Evolutionary conservation across 345 rosid genomes (phyloP), one percentile per base, ranked within the genome.

Genomic region (Eucalyptus curtisii): DNA sequence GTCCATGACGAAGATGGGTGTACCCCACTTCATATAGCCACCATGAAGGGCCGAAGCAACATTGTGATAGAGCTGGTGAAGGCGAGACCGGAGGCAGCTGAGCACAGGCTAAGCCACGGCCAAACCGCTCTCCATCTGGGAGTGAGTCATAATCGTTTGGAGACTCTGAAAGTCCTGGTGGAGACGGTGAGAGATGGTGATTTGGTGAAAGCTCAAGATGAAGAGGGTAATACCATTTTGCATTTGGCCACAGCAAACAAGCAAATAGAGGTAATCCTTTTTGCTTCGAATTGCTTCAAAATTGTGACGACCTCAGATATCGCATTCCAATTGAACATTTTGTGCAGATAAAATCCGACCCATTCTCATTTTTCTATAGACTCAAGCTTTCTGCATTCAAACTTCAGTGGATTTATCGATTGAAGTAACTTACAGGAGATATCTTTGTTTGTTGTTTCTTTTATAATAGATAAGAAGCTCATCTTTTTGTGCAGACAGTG

Each of bases 81-180:
- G 53, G 20, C 1, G 0, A 49, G 53, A 6, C 20, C 53, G 20
- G 1, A 50, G 53, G 20, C 7, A 0, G 1, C 19, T 1, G 19
- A 49, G 52, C 7, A 49, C 0, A 15, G 7, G 19, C 7, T 49
- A 0, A 49, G 19, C 7, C 52, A 49, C 0, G 52, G 7, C 52
- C 3, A 49, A 49, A 49, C 7, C 0, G 3, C 52, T 49, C 7
- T 49, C 52, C 52, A 49, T 49, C 1, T 49, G 1, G 52, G 52
- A 49, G 52, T 49, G 19, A 49, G 7, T 2, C 45, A 68, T 33
- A 48, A 88, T 85, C 86, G 7, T 79, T 42, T 79, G 48, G 89
- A 64, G 33, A 24, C 59, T 40, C 7, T 79, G 22, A 80, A 79
- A 80, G 37, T 88, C 4, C 5, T 79, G 20, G 42, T 25, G 19